Evolutionary conservation across 192 early-diverging fungal genomes (phyloP), one percentile per base, ranked within the genome.

Genomic region (Backusella mclennaniae): DNA sequence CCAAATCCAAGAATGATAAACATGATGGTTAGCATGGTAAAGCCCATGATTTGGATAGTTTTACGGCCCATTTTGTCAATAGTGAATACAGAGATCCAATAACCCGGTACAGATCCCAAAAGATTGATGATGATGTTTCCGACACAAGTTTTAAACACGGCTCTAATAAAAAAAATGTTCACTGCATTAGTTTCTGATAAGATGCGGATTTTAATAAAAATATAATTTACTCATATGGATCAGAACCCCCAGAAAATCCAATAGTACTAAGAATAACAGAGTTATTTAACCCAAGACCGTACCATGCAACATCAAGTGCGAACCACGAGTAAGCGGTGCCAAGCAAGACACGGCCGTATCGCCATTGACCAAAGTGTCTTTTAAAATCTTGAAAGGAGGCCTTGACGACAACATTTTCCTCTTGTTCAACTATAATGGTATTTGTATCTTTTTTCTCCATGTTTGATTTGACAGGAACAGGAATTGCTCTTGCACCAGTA

Each of bases 71-170:
- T 76, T 74, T 83, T 84, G 71, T 99, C 98, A 59, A 99, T 93
- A 31, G 92, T 84, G 70, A 94, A 93, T 74, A 99, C 96, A 3
- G 94, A 86, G 80, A 99, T 87, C 95, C 94, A 97, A 90, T 98
- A 99, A 66, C 98, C 98, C 29, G 98, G 98, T 14, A 99, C 89
- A 31, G 91, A 91, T 36, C 95, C 95, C 15, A 94, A 84, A 19
- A 94, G 73, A 41, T 94, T 94, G 82, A 99, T 92, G 79, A 96
- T 97, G 76, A 97, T 88, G 87, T 93, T 97, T 73, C 98, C 98
- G 72, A 96, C 85, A 35, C 95, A 87, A 26, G 87, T 90, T 82
- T 91, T 90, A 76, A 71, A 83, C 74, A 96, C 84, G 31, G 94
- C 85, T 35, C 87, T 91, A 80, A 21, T 69, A 46, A 14, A 71